Evolutionary conservation across 257 asterid species (phyloP).

Genomic region (Marsdenia floribunda): DNA sequence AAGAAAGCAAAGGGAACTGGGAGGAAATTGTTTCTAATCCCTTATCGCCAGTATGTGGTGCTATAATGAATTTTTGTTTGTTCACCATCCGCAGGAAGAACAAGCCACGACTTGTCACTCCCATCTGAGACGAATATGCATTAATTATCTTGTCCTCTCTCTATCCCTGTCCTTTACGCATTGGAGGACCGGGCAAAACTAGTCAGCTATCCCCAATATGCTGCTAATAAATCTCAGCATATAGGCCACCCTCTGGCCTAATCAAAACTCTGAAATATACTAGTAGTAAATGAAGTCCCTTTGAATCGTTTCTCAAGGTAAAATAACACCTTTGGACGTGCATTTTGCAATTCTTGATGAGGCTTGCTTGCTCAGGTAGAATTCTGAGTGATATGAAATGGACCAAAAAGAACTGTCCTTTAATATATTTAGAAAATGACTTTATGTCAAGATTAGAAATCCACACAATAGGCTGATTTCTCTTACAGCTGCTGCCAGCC

Average conservation of each 20-base stretch:
- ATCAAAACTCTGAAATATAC: not conserved
- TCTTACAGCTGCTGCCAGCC: not conserved
- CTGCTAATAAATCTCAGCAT: not conserved
- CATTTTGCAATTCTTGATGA: not conserved
- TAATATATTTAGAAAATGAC: not conserved
- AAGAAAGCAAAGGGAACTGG: not conserved
- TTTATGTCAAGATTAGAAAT: not conserved
- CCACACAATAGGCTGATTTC: not conserved
- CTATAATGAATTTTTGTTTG: slow-evolving; percentile 4
- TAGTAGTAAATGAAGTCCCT: not conserved
- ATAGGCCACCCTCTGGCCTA: not conserved
- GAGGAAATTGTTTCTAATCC: not conserved
- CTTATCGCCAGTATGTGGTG: slow-evolving; percentile 8
- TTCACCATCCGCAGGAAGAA: not conserved
- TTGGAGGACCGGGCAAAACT: not conserved
- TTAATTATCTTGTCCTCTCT: not conserved
- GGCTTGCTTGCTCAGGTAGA: too few species aligned
- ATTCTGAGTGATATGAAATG: not conserved
- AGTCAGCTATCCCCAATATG: not conserved
- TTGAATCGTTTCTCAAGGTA: not conserved
- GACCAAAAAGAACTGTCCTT: not conserved
- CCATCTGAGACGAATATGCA: slow-evolving; percentile 3
- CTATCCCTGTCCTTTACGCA: not conserved
- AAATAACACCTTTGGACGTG: not conserved
- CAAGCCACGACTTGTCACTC: not conserved